Evolutionary conservation across 345 rosid species (phyloP), one percentile per base, ranked within the genome.

Genomic region (Eucalyptus globulus): DNA sequence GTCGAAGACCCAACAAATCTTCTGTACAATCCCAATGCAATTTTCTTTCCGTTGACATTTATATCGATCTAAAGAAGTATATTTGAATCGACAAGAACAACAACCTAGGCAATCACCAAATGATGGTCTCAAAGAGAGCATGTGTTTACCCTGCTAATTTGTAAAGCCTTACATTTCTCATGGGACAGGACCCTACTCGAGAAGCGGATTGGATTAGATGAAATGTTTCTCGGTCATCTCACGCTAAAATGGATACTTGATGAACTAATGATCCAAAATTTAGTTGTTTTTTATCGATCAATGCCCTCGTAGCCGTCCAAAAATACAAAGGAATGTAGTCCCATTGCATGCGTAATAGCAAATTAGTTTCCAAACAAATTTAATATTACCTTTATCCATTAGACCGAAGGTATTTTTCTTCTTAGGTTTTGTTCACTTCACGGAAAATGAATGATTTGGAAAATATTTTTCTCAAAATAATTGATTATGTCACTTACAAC

Each of bases 401-500:
- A 65, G 2, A 65, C 15, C 11, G 0, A n/a, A 29, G 76, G 76
- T 65, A 14, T 14, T 65, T n/a, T 14, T 65, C 9, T 14, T n/a
- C 76, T n/a, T 65, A 7, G 37, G 5, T 29, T 65, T 29, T 2
- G 6, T 29, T 65, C n/a, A 5, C 5, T 65, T 29, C 9, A 7
- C 1, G 10, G 37, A 14, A 29, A n/a, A n/a, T 29, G 21, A 29
- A 65, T 29, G 0, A 65, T 60, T 26, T 60, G 4, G 0, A 60
- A 26, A n/a, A n/a, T 65, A n/a, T 65, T 65, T 29, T 65, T 14
- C 17, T 29, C 8, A 65, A 65, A 65, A n/a, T 29, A 31, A 29
- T n/a, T 7, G 11, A 2, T 29, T 65, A 29, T 60, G 29, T 60
- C n/a, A 0, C 31, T 60, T 60, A 60, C 0, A 4, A n/a, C 34